Evolutionary conservation across 331 rosid genomes (phyloP).

Genomic region (Phaseolus coccineus): DNA sequence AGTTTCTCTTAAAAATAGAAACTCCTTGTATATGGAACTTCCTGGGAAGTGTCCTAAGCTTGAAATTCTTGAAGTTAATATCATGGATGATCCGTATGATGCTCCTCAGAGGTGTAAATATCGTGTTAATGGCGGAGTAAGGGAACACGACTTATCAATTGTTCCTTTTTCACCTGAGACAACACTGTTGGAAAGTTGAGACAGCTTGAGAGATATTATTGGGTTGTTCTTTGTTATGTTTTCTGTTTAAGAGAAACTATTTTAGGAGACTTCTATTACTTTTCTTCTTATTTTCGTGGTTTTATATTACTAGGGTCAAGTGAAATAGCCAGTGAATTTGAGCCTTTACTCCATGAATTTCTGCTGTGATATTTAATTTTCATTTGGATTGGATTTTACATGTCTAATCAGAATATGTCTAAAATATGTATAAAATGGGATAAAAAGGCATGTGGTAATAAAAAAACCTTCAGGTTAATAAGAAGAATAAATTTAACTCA

Average conservation of each 20-base stretch:
- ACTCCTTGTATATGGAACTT: background rate
- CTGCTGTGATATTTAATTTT: background rate
- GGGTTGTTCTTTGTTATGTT: background rate
- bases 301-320: background rate
- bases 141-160: background rate
- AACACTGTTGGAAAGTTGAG: background rate
- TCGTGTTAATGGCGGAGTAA: background rate
- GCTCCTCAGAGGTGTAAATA: background rate
- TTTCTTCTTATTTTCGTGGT: background rate
- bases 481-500: no score
- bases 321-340: no score
- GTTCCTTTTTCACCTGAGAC: background rate
- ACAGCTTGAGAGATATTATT: background rate
- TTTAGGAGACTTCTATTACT: background rate
- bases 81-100: background rate
- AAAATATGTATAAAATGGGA: background rate
- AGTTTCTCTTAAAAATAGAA: background rate
- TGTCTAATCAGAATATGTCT: background rate
- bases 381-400: background rate
- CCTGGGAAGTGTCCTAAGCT: conserved; percentile 15
- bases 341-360: background rate
- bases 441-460: background rate
- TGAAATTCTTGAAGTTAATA: background rate
- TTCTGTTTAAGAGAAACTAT: background rate
- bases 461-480: no score